phyloP scores from a whole-genome alignment of 495 filamentous ascomycete genomes.

The Aspergillus cavernicola region DNA sequence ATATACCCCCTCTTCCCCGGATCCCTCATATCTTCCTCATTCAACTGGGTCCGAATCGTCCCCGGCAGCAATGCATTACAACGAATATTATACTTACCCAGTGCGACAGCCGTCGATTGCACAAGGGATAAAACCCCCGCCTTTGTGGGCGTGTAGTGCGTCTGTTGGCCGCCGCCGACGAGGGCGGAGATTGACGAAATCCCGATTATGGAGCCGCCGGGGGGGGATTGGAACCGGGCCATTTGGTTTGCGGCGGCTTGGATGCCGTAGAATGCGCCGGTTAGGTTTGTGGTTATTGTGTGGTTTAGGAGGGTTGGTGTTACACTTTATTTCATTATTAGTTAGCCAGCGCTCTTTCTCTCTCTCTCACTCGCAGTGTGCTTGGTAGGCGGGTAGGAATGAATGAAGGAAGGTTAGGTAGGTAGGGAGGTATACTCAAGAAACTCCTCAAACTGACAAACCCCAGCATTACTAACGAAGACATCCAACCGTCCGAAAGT shows the following conservation, averaged over 20 bases:
- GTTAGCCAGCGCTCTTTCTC: neutral
- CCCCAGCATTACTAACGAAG: conserved; percentile 84
- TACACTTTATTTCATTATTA: neutral
- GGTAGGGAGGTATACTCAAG: conserved; percentile 63
- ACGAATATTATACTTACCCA: conserved; percentile 71
- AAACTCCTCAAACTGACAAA: conserved; percentile 82
- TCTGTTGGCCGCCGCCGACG: conserved; percentile 76
- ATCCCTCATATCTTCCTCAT: conserved; percentile 70
- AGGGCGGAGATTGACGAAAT: conserved; percentile 80
- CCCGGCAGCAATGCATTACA: conserved; percentile 87
- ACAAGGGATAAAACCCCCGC: conserved; percentile 79
- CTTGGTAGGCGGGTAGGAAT: neutral
- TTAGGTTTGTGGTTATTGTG: conserved; percentile 74
- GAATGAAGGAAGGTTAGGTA: neutral
- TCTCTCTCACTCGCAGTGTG: no score
- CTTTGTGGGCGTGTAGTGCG: conserved; percentile 90
- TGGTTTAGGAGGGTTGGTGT: conserved; percentile 54
- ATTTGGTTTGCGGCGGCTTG: conserved; percentile 83
- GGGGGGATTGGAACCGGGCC: conserved; percentile 52
- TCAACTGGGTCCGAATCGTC: conserved; percentile 81
- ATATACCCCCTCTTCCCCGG: conserved; percentile 74
- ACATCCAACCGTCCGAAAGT: conserved; percentile 65
- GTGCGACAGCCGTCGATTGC: conserved; percentile 76
- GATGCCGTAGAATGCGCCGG: conserved; percentile 79
- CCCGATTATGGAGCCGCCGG: conserved; percentile 78